Conservation (phyloP, 2,329 filamentous ascomycete genomes). For the Penicillium sp. region DNA sequence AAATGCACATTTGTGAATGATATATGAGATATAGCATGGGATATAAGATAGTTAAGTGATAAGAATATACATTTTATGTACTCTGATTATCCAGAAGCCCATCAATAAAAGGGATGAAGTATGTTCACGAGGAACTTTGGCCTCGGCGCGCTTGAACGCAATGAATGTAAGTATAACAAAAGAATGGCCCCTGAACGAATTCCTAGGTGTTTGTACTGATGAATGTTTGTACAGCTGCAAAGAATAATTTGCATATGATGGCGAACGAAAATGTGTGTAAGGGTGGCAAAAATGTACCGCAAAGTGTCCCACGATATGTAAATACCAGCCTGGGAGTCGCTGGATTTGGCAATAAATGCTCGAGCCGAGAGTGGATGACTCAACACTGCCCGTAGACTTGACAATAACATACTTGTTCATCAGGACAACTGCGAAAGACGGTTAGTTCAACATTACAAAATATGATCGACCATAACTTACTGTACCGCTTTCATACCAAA, state of each 20-base stretch:
- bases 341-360: constrained; percentile 3
- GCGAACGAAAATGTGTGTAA: not conserved
- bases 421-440: constrained; percentile 28
- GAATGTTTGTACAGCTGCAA: constrained; percentile 3
- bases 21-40: not conserved
- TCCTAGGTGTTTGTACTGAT: constrained; percentile 7
- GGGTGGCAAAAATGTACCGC: not conserved
- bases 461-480: constrained; percentile 25
- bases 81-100: not conserved
- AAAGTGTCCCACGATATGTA: not conserved
- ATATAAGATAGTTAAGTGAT: not conserved
- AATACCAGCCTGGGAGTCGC: not conserved
- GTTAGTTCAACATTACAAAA: constrained; percentile 11
- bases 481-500: constrained; percentile 44
- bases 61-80: not conserved
- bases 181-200: not conserved
- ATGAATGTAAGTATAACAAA: not conserved
- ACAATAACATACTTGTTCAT: constrained; percentile 37
- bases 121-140: not conserved
- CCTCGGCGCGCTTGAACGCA: constrained; percentile 12
- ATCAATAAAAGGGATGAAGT: not conserved
- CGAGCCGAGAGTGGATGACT: constrained; percentile 1
- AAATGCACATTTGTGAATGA: not conserved
- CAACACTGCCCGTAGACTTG: constrained; percentile 38
- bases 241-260: not conserved